Evolutionary conservation across 805 yeast genomes (phyloP).

Genomic region (Barnettozyma salicaria): DNA sequence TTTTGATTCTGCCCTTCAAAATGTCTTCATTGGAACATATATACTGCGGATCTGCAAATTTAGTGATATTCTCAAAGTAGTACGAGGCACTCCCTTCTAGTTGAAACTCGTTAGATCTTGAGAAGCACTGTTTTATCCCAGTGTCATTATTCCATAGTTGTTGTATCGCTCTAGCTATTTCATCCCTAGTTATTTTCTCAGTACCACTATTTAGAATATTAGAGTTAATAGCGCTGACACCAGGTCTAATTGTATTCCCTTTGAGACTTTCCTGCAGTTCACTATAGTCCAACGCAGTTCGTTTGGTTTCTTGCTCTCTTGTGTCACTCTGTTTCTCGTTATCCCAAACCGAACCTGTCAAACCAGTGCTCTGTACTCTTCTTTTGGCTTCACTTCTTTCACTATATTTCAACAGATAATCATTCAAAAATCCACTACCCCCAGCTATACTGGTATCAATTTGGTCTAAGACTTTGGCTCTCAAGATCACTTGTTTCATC

Average conservation of each 20-base stretch:
- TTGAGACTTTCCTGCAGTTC: slow-evolving; percentile 20
- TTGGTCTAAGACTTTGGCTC: slow-evolving; percentile 52
- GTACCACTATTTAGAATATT: slow-evolving; percentile 10
- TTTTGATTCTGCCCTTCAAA: slow-evolving; percentile 83
- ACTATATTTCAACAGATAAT: slow-evolving; percentile 57
- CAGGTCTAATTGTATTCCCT: slow-evolving; percentile 20
- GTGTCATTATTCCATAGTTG: slow-evolving; percentile 63
- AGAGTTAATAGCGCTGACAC: slow-evolving; percentile 20
- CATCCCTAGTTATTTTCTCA: slow-evolving; percentile 31
- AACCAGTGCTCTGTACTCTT: slow-evolving; percentile 50
- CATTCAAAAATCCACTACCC: slow-evolving; percentile 54
- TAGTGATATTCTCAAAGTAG: slow-evolving; percentile 68
- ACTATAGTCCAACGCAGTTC: slow-evolving; percentile 9
- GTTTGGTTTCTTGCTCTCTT: slow-evolving; percentile 2
- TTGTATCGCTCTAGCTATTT: slow-evolving; percentile 65
- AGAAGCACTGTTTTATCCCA: slow-evolving; percentile 57
- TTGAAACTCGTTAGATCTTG: slow-evolving; percentile 70
- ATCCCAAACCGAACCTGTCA: slow-evolving; percentile 31
- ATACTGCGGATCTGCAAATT: slow-evolving; percentile 60
- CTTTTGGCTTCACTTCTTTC: slow-evolving; percentile 48
- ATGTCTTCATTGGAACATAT: slow-evolving; percentile 78
- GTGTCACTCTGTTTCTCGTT: slow-evolving; percentile 13
- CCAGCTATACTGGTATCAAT: slow-evolving; percentile 66
- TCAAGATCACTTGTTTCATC: slow-evolving; percentile 45
- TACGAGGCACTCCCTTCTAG: slow-evolving; percentile 77